These are phyloP conservation scores for Dichotomocladium elegans DNA, from an alignment of 371 early-diverging fungal species.

Conservation along the genomic window DNA sequence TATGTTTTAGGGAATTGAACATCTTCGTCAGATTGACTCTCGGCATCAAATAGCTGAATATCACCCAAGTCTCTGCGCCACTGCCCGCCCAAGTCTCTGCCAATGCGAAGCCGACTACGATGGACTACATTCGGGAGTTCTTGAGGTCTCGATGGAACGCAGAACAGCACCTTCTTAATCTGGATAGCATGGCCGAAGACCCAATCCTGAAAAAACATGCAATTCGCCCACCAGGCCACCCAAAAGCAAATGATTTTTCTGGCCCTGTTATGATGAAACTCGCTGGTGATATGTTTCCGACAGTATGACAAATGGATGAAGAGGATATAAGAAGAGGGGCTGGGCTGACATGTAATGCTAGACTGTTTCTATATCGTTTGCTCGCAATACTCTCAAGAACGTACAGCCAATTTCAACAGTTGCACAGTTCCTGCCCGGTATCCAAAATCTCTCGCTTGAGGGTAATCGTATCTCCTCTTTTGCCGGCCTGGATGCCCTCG, in stretches of 20 bases:
- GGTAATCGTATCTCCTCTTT: constrained; percentile 47
- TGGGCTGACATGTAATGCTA: constrained; percentile 1
- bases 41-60: constrained; percentile 15
- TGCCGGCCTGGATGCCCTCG: constrained; percentile 45
- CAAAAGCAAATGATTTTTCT: constrained; percentile 39
- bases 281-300: constrained; percentile 55
- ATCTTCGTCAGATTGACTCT: background rate
- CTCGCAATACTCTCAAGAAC: constrained; percentile 41
- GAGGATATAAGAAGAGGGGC: background rate
- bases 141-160: constrained; percentile 46
- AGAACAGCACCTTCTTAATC: constrained; percentile 39
- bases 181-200: constrained; percentile 49
- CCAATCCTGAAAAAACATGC: constrained; percentile 43
- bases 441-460: constrained; percentile 55
- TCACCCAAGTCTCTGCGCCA: too few relatives aligned
- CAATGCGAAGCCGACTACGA: constrained; percentile 23
- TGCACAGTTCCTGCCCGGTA: constrained; percentile 44
- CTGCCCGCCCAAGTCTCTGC: too few relatives aligned
- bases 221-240: constrained; percentile 41
- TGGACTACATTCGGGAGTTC: constrained; percentile 40
- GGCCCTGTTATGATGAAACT: constrained; percentile 66
- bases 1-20: background rate
- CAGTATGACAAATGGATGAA: constrained; percentile 17
- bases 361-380: constrained; percentile 49
- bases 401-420: constrained; percentile 53